Conservation (phyloP, 2,329 filamentous ascomycete genomes). For the Phyllosticta citrichinensis region DNA sequence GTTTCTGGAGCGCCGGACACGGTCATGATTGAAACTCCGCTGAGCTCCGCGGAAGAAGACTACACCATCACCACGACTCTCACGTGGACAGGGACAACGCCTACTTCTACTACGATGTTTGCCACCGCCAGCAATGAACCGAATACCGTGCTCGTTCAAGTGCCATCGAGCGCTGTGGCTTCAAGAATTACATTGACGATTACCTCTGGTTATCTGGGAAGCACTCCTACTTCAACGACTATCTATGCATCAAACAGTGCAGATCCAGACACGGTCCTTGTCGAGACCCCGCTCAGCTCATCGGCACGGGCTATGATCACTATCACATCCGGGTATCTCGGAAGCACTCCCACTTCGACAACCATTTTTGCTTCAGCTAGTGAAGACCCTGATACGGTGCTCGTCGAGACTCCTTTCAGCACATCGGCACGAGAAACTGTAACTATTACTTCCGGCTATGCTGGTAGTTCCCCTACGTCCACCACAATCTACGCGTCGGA, state of each 20-base stretch:
- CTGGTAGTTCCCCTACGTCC: no score
- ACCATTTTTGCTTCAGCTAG: neutral
- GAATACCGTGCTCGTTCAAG: neutral
- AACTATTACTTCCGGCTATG: no score
- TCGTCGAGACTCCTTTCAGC: no score
- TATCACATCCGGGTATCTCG: neutral
- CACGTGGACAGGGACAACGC: neutral
- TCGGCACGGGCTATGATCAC: neutral
- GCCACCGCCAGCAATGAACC: neutral
- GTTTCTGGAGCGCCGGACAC: no score
- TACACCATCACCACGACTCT: neutral
- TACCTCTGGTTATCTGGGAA: neutral
- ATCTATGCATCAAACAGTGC: neutral
- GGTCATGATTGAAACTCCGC: no score
- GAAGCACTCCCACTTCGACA: neutral
- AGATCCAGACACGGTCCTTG: neutral
- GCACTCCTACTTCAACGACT: neutral
- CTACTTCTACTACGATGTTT: neutral
- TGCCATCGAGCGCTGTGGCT: neutral
- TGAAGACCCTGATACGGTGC: neutral
- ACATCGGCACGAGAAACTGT: no score
- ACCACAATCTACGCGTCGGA: no score
- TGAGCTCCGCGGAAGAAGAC: no score
- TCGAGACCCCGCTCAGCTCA: neutral
- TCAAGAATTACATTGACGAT: neutral